Conservation (phyloP, 768 basidiomycete species). For the Tylopilus sp. region DNA sequence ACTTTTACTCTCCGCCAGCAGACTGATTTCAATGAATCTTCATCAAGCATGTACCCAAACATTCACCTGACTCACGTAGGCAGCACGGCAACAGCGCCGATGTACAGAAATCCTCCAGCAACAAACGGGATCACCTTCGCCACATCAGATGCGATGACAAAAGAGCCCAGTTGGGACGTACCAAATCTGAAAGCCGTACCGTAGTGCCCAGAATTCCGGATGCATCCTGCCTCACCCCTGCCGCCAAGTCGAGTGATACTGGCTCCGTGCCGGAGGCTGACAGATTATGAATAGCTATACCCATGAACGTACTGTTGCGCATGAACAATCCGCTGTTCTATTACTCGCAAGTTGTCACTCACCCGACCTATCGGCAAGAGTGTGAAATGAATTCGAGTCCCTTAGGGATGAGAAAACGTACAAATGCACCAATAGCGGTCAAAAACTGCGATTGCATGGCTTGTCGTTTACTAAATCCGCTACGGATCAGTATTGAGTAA, state of each 20-base stretch:
- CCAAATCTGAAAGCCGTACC: conserved; percentile 73
- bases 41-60: conserved; percentile 6
- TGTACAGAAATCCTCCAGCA: conserved; percentile 90
- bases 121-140: conserved; percentile 82
- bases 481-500: conserved; percentile 88
- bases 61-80: conserved; percentile 61
- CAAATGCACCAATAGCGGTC: conserved; percentile 90
- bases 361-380: conserved; percentile 35
- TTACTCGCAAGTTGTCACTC: conserved; percentile 6
- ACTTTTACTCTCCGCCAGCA: conserved; percentile 85
- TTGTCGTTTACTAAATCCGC: conserved; percentile 86
- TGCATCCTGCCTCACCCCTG: conserved; percentile 73
- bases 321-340: conserved; percentile 2
- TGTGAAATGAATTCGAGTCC: conserved; percentile 15
- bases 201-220: conserved; percentile 83
- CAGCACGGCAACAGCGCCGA: conserved; percentile 87
- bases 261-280: conserved; percentile 47
- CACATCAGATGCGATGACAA: conserved; percentile 12
- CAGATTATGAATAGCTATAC: conserved; percentile 78
- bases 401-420: conserved; percentile 33
- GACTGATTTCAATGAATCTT: conserved; percentile 39
- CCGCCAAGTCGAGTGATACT: conserved; percentile 59
- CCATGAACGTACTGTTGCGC: conserved; percentile 70
- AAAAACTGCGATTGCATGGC: conserved; percentile 93
- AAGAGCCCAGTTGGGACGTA: conserved; percentile 37